Percentiles rank a stretch among this genome's conserved stretches.
Evolutionary conservation across 1,284 basidiomycete genomes (phyloP).

Genomic region (Sporisorium exsertum): DNA sequence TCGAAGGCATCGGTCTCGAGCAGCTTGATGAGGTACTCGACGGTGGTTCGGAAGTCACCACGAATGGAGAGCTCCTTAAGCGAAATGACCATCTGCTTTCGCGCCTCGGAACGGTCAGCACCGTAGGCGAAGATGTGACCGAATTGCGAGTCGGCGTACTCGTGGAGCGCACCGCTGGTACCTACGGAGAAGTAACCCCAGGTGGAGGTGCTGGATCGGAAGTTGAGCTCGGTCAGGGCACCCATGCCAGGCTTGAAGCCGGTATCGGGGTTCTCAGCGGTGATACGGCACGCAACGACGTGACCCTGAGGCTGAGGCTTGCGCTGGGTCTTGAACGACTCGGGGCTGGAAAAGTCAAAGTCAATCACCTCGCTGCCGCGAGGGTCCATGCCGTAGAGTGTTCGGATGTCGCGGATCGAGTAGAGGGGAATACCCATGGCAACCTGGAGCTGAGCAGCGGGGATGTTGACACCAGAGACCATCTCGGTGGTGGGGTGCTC

Average conservation of each 20-base stretch:
- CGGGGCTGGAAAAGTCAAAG: constrained; percentile 84
- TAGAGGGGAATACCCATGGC: constrained; percentile 99
- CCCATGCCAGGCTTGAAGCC: constrained; percentile 99
- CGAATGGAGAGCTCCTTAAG: constrained; percentile 98
- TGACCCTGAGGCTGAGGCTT: constrained; percentile 98
- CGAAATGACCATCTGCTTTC: constrained; percentile 99
- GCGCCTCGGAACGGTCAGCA: constrained; percentile 90
- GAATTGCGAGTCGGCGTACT: constrained; percentile 84
- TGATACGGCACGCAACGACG: constrained; percentile 98
- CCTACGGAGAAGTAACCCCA: constrained; percentile 99
- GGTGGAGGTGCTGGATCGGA: constrained; percentile 87
- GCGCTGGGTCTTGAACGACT: constrained; percentile 86
- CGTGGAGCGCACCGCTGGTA: constrained; percentile 94
- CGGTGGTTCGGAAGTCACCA: constrained; percentile 98
- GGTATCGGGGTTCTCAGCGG: constrained; percentile 98
- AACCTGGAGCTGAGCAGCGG: constrained; percentile 95
- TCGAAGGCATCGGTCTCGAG: constrained; percentile 96
- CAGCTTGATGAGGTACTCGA: constrained; percentile 93
- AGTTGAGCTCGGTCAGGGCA: constrained; percentile 96
- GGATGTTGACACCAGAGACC: constrained; percentile 98
- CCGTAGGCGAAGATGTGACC: constrained; percentile 99
- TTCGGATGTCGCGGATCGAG: constrained; percentile 94
- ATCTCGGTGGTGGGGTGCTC: constrained; percentile 98
- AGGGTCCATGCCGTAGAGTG: constrained; percentile 80
- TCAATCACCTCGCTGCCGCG: constrained; percentile 74